Evolutionary conservation across 805 yeast species (phyloP).

Genomic region (Sugiyamaella boreocaroliniensis): DNA sequence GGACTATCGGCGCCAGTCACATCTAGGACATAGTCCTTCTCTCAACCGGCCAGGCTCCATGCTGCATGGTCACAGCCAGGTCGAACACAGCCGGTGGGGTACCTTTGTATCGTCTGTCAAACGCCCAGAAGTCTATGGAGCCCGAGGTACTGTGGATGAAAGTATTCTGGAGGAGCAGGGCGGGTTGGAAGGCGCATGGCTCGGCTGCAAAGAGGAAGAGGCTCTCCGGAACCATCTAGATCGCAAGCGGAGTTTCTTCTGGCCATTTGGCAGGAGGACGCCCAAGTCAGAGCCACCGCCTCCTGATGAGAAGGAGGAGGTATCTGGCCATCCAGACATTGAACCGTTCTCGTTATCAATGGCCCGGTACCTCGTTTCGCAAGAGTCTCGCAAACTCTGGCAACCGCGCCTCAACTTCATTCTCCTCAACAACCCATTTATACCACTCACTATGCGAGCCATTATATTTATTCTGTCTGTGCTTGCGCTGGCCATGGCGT

Average conservation of each 20-base stretch:
- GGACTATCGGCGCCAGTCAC: not conserved
- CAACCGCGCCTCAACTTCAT: conserved; percentile 53
- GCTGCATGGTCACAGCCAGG: not conserved
- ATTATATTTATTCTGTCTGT: conserved; percentile 52
- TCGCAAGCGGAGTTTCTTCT: not conserved
- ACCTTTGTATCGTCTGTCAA: conserved; percentile 14
- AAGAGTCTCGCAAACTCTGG: conserved; percentile 33
- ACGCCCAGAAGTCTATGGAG: conserved; percentile 7
- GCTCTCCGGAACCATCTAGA: not conserved
- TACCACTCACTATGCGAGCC: conserved; percentile 70
- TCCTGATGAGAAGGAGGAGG: not conserved
- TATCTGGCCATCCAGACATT: not conserved
- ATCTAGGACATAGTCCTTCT: not conserved
- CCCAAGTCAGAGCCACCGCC: not conserved
- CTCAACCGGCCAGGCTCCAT: not conserved
- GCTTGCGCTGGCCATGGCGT: conserved; percentile 71
- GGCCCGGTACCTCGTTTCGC: conserved; percentile 23
- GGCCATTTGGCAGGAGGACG: not conserved
- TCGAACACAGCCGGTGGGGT: conserved; percentile 12
- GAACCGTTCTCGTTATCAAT: conserved; percentile 13
- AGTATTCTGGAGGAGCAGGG: conserved; percentile 16
- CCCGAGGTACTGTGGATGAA: conserved; percentile 14
- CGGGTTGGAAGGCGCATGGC: conserved; percentile 17
- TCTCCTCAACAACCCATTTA: conserved; percentile 66
- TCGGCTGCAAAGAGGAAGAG: conserved; percentile 7